A percentile compares a stretch with the other conserved stretches of the same genome.
Conservation (phyloP, 225 moss, liverwort and hornwort species). For the Bryoerythrophyllum caledonicum region DNA sequence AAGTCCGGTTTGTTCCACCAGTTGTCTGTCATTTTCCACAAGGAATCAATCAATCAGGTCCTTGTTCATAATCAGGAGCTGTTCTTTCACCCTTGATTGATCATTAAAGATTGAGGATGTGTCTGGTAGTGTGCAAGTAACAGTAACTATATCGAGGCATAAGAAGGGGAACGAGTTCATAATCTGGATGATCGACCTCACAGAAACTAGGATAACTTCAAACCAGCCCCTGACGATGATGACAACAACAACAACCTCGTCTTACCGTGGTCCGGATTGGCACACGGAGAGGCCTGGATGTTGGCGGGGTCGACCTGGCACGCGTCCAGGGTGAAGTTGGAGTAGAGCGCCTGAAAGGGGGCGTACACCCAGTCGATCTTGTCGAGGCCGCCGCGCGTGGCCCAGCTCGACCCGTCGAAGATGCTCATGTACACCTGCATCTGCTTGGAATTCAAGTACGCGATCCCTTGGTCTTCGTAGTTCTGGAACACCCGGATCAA, state of each 20-base stretch:
- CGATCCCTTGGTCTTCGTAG: constrained; percentile 30
- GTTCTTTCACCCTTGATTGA: too few relatives aligned
- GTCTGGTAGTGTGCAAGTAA: too few relatives aligned
- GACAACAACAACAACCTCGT: background rate
- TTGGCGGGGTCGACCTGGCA: constrained; percentile 36
- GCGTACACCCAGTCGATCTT: constrained; percentile 36
- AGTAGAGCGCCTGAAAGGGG: constrained; percentile 37
- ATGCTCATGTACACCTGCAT: constrained; percentile 31
- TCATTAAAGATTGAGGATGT: too few relatives aligned
- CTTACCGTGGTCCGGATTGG: constrained; percentile 21
- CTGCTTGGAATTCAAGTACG: constrained; percentile 34
- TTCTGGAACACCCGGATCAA: constrained; percentile 60
- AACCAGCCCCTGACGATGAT: too few relatives aligned
- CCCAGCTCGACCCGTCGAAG: constrained; percentile 62
- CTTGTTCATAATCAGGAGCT: too few relatives aligned
- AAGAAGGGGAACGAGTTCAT: too few relatives aligned
- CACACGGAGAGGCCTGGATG: constrained; percentile 22
- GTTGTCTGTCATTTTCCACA: constrained; percentile 16
- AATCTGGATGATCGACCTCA: too few relatives aligned
- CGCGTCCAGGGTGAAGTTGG: constrained; percentile 38
- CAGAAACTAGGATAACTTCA: too few relatives aligned
- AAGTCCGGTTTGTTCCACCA: constrained; percentile 38
- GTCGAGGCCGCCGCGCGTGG: constrained; percentile 44
- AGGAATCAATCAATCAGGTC: background rate
- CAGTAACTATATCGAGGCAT: too few relatives aligned